Evolutionary conservation across 495 filamentous ascomycete species (phyloP), one percentile per base, ranked within the genome.

Genomic region (Glonium stellatum): DNA sequence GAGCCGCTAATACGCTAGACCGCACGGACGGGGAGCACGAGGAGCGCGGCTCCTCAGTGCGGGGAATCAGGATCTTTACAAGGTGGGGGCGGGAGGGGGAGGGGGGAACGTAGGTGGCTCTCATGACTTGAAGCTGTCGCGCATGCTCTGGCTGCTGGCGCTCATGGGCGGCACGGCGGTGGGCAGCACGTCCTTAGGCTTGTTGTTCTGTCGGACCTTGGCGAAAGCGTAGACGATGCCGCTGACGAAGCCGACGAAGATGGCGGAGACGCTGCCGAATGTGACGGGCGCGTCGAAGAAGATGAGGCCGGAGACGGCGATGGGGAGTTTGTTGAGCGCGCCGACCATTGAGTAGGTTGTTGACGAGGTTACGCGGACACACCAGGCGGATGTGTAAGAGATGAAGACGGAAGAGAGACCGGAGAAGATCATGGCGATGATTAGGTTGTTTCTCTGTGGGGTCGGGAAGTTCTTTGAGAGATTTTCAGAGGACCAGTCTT

Each of bases 311-410:
- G 84, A 88, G 65, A 98, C 49, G 31, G 93, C 93, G 66, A 98
- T 89, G 19, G 93, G 93, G 15, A 98, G 84, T 78, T 98, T 98
- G 82, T 98, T 98, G 62, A 98, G 81, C 25, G 92, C 88, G 61
- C 93, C 93, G 55, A 97, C 93, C 93, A 98, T 97, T 34, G 87
- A 92, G 78, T 98, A 98, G 5, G 92, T 98, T 36, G 93, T 97
- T 8, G 91, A 95, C 1, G 89, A 92, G 15, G 93, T 96, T 58
- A 96, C 87, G 65, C 93, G 93, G 63, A 98, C 92, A 75, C 93
- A 97, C 93, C 93, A 97, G 34, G 93, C 92, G 21, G 90, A 96
- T 70, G 89, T 90, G 80, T 98, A 99, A 21, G 93, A 97, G 74
- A 99, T 99, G 77, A 97, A 96, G 65, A 99, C 89, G 47, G 92